Base-by-base conservation (phyloP, 208 protist species). In the Herpetomonas samuelpessoai region DNA sequence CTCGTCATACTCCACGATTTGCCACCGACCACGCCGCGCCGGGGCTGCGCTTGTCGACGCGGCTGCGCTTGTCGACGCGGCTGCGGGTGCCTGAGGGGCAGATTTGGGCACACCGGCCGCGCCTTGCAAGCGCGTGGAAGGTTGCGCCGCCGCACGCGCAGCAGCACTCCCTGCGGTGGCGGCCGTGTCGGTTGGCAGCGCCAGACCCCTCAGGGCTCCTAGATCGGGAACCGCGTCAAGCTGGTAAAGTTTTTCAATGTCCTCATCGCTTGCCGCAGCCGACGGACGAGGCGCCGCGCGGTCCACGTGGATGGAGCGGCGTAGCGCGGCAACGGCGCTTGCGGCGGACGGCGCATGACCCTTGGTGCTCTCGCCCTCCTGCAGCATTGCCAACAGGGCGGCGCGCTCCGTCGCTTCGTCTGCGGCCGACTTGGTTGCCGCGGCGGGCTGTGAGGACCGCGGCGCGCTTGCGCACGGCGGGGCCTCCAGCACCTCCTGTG, bases 1-100 rank as follows among this genome's bases (percentile, higher is more conserved):
- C 7, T 81, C 80, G 18, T 82, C 74, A 65, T 95, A 95, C 70
- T 95, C 84, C 29, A 95, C 66, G 41, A 89, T 79, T 55, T 81
- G 76, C 88, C 84, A 92, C 14, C 88, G 73, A 35, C 65, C 73
- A 24, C 55, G 38, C 14, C 84, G 76, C 25, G 62, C 50, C 2
- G 30, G 51, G 22, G 65, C 70, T 24, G 76, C 46, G 1, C 57
- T 38, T 0, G 62, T 68, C n/a, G 75, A 68, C 38, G 75, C 73
- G 10, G 12, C 41, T 10, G 44, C 18, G n/a, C n/a, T n/a, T n/a
- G n/a, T n/a, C n/a, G n/a, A n/a, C n/a, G n/a, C n/a, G n/a, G n/a
- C n/a, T n/a, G n/a, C n/a, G n/a, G n/a, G n/a, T n/a, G n/a, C n/a
- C n/a, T n/a, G n/a, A n/a, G n/a, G n/a, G n/a, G n/a, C n/a, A n/a